These are phyloP conservation scores for Globisporangium nodosum DNA, from an alignment of 352 stramenopile genomes.

Conservation along the genomic window DNA sequence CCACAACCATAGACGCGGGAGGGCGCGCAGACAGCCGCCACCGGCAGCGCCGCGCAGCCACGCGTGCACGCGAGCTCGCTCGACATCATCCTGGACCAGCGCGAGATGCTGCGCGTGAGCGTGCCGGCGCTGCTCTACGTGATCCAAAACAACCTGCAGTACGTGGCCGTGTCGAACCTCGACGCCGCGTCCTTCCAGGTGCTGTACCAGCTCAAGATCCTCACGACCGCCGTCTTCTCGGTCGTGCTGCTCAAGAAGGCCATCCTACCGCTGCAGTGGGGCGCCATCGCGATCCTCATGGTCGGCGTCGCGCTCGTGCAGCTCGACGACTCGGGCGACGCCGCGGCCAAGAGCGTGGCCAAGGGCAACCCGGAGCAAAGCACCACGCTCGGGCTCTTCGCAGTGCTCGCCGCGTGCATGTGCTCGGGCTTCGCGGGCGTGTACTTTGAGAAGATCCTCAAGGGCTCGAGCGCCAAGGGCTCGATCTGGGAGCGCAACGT, in stretches of 20 bases:
- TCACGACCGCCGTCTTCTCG: slow-evolving; percentile 84
- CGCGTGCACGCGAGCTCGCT: slow-evolving; percentile 16
- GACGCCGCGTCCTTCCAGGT: slow-evolving; percentile 78
- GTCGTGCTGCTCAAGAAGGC: slow-evolving; percentile 66
- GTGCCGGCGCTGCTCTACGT: slow-evolving; percentile 77
- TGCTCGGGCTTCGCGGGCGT: slow-evolving; percentile 82
- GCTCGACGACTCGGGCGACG: slow-evolving; percentile 34
- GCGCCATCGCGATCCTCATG: slow-evolving; percentile 76
- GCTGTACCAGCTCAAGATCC: slow-evolving; percentile 87
- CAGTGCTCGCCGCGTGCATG: slow-evolving; percentile 63
- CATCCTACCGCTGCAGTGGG: slow-evolving; percentile 74
- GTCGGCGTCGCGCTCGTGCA: slow-evolving; percentile 74
- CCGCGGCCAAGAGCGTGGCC: slow-evolving; percentile 7
- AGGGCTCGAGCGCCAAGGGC: slow-evolving; percentile 46
- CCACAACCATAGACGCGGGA: neutral
- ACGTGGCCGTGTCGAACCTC: slow-evolving; percentile 75
- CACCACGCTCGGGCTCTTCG: slow-evolving; percentile 61
- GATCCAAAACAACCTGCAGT: slow-evolving; percentile 84
- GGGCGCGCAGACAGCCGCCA: neutral
- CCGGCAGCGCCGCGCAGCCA: neutral
- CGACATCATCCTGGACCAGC: slow-evolving; percentile 45
- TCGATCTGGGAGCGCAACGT: slow-evolving; percentile 82
- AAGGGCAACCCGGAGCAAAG: slow-evolving; percentile 31
- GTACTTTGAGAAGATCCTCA: slow-evolving; percentile 88
- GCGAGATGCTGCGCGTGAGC: slow-evolving; percentile 68